Conservation (phyloP, 169 alveolate species). For the Babesia gibsoni region DNA sequence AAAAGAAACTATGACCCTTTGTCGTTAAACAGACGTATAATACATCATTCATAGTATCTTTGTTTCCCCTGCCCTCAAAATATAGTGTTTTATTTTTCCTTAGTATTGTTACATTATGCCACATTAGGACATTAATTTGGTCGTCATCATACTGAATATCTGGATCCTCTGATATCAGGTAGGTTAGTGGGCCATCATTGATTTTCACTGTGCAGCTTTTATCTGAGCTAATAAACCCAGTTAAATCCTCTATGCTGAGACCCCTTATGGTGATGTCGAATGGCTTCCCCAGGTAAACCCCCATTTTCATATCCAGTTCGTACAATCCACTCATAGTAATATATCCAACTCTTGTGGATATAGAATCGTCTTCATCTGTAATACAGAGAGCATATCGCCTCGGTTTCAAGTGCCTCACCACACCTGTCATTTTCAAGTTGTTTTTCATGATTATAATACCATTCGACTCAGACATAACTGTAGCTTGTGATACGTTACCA, state of each 20-base stretch:
- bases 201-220: neutral
- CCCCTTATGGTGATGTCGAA: conserved; percentile 11
- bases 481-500: neutral
- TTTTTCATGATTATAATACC: neutral
- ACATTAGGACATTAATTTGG: neutral
- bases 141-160: neutral
- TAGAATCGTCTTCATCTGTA: neutral
- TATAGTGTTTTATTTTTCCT: too few species aligned
- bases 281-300: conserved; percentile 36
- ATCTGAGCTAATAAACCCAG: conserved; percentile 23
- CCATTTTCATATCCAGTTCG: neutral
- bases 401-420: neutral
- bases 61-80: too few species aligned
- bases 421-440: neutral
- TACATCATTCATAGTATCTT: too few species aligned
- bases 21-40: too few species aligned
- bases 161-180: neutral
- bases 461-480: neutral
- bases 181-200: neutral
- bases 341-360: neutral
- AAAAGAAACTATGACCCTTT: too few species aligned
- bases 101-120: conserved; percentile 20
- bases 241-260: neutral
- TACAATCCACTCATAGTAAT: neutral
- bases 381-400: neutral